Conservation (phyloP, 2,329 filamentous ascomycete species). For the Sporothrix curviconia region DNA sequence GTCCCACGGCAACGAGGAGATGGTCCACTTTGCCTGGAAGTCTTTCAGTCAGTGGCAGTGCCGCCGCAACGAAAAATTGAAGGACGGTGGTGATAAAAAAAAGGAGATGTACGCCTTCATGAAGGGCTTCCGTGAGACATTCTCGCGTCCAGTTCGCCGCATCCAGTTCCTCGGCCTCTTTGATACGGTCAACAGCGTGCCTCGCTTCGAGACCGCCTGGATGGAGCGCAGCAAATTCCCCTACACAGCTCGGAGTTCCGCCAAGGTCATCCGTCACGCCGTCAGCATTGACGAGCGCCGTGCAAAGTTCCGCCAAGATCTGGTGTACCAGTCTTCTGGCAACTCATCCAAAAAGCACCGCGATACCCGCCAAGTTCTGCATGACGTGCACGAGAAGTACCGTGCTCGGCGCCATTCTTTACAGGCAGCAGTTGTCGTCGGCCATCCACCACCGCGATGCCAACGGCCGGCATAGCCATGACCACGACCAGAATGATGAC, state of each 20-base stretch:
- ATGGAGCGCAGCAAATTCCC: conserved; percentile 76
- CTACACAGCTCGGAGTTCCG: conserved; percentile 53
- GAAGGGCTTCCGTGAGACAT: conserved; percentile 74
- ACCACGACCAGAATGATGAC: not conserved
- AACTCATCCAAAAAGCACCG: conserved; percentile 17
- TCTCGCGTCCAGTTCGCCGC: conserved; percentile 65
- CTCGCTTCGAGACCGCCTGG: conserved; percentile 66
- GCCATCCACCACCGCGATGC: too few species aligned
- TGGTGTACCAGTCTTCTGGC: conserved; percentile 49
- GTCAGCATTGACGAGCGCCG: conserved; percentile 65
- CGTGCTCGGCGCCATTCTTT: conserved; percentile 19
- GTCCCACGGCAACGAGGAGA: conserved; percentile 76
- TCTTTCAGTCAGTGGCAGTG: conserved; percentile 69
- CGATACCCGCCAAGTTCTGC: conserved; percentile 21
- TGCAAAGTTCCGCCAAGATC: conserved; percentile 65
- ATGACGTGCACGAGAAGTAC: conserved; percentile 32
- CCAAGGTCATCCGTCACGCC: conserved; percentile 59
- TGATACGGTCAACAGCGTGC: conserved; percentile 75
- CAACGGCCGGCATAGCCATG: not conserved
- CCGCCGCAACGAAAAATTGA: conserved; percentile 33
- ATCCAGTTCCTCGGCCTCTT: conserved; percentile 75
- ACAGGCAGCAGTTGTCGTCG: conserved; percentile 4
- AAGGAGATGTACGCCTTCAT: conserved; percentile 66
- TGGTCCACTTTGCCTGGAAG: conserved; percentile 80
- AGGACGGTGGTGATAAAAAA: conserved; percentile 32